phyloP scores from a whole-genome alignment of 768 basidiomycete species.

The Suillus lakei region DNA sequence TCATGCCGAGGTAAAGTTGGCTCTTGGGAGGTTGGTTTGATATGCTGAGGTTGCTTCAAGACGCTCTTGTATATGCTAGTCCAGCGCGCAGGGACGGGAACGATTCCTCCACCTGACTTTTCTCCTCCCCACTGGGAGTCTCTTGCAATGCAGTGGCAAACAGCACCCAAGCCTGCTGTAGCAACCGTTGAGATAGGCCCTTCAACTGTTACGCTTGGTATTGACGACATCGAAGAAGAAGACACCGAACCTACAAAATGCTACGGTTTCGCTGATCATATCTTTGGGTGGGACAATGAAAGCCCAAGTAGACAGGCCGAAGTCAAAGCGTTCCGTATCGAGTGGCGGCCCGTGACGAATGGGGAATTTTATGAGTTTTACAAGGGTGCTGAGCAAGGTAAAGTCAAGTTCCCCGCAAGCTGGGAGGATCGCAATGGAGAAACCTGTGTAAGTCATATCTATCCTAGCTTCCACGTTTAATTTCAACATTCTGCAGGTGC shows the following conservation, averaged over 20 bases:
- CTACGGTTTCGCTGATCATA: constrained; percentile 54
- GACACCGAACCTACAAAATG: constrained; percentile 48
- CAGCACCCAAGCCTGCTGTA: constrained; percentile 45
- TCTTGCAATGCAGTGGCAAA: constrained; percentile 52
- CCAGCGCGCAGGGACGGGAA: constrained; percentile 78
- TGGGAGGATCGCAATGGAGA: constrained; percentile 67
- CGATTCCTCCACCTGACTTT: constrained; percentile 80
- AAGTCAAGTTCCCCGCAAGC: constrained; percentile 64
- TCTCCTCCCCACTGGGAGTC: constrained; percentile 71
- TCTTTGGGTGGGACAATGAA: constrained; percentile 97
- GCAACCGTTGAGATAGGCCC: constrained; percentile 63
- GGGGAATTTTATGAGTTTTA: constrained; percentile 82
- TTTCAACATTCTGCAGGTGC: constrained; percentile 50
- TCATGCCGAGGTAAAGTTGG: constrained; percentile 68
- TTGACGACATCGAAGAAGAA: constrained; percentile 79
- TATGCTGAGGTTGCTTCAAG: constrained; percentile 29
- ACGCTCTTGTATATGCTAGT: constrained; percentile 95
- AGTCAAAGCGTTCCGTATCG: constrained; percentile 75
- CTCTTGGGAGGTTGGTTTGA: constrained; percentile 3
- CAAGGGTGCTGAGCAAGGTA: constrained; percentile 44
- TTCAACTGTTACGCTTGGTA: constrained; percentile 68
- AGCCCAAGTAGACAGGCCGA: constrained; percentile 65
- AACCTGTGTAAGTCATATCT: constrained; percentile 46
- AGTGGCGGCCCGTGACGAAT: constrained; percentile 88
- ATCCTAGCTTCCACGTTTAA: not conserved